Evolutionary conservation across 805 yeast species (phyloP), one percentile per base, ranked within the genome.

Genomic region (Sungouiella thailandica): DNA sequence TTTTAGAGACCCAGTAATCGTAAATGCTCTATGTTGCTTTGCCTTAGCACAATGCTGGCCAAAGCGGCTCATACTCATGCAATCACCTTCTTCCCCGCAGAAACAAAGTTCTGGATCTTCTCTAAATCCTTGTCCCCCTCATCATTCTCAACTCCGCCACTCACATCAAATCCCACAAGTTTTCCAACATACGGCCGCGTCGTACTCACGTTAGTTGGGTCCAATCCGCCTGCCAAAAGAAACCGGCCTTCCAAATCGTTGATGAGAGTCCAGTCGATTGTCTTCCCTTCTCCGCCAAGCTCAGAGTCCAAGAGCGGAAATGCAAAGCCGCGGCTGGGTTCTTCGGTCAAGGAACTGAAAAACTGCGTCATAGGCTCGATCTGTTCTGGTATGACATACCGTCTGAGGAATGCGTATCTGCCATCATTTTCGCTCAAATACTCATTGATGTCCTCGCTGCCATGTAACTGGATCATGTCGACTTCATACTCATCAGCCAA

Each of bases 381-480:
- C 29, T 79, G 80, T 16, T 62, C 60, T 0, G 94, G 85, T 1
- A 65, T 45, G 7, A 81, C 76, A 47, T 76, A 81, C 36, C 97
- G 64, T 29, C 83, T 73, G 38, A 90, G 82, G 7, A 86, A 75
- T 0, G 95, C 95, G 29, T 68, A 65, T 18, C 46, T 34, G 3
- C 31, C 65, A 2, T 18, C 45, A 50, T 72, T 58, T 56, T 69
- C 75, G 25, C 65, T 71, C 12, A 68, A 56, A 39, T 68, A 64
- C 11, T 77, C 73, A 42, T 80, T 82, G 17, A 76, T 68, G 7
- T 58, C 50, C 38, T 66, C 72, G 28, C 51, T 53, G 1, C 97
- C 98, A 56, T 93, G 98, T 9, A 93, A 60, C 54, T 93, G 98
- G 1, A 93, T 83, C 17, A 86, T 62, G 56, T 93, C 97, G 3